Base-by-base conservation (phyloP, 768 basidiomycete species). In the Rossbeevera mucosa region DNA sequence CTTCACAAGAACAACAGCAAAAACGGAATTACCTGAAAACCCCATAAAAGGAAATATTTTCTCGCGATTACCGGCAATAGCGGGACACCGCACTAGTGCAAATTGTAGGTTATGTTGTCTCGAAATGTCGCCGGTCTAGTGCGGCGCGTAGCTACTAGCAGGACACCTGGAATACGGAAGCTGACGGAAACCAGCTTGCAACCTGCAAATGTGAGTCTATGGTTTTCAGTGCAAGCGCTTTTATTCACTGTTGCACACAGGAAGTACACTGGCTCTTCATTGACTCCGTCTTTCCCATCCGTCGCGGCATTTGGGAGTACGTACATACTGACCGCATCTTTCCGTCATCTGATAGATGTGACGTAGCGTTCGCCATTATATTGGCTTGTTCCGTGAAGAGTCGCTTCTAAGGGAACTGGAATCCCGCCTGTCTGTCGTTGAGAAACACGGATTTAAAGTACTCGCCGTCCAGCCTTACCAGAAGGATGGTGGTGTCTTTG, bases 401-500 rank as follows among this genome's bases (percentile, higher is more conserved):
- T 63, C 67, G n/a, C 71, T 91, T 1, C 72, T 88, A 24, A 71
- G 67, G 3, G 53, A 64, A 25, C 68, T 94, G 18, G 62, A 68
- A 14, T 59, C 61, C 1, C 74, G 81, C 29, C 72, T 93, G 7
- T 72, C 78, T 12, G 57, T 68, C 7, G 74, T 89, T 36, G 76
- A 77, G 26, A 61, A 75, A 0, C 79, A 83, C 57, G 74, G 72
- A 30, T 89, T 93, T 62, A 71, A 73, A 26, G 69, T 91, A n/a
- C 61, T 85, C 4, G 77, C 79, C 21, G 61, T 91, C 5, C 76
- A 89, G 48, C 82, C 83, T 7, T 76, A 82, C 55, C 68, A 71
- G 47, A 94, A 94, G 60, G 91, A 94, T 55, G 92, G 92, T 2
- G 93, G 93, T 5, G 84, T 90, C 14, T 93, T 91, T 63, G 84